phyloP scores from a whole-genome alignment of 352 stramenopile genomes.

The Phytophthora cryptogea region DNA sequence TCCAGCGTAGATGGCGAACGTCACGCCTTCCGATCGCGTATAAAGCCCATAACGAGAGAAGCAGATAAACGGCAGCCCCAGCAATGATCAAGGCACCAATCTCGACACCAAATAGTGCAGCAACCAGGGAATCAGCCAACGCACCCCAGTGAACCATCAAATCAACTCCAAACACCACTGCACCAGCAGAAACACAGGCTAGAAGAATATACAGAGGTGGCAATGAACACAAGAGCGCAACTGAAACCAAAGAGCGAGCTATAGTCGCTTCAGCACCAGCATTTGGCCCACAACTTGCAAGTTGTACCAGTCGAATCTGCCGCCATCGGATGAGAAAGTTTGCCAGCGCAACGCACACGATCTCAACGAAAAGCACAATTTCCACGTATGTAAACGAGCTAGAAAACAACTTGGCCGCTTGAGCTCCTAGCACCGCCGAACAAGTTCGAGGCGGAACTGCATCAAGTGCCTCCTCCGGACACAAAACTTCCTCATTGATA shows the following conservation, averaged over 20 bases:
- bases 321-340: slow-evolving; percentile 65
- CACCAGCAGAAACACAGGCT: slow-evolving; percentile 25
- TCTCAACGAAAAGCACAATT: slow-evolving; percentile 40
- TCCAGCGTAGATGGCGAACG: slow-evolving; percentile 36
- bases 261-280: slow-evolving; percentile 32
- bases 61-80: slow-evolving; percentile 20
- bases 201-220: slow-evolving; percentile 43
- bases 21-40: slow-evolving; percentile 36
- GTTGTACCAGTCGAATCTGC: slow-evolving; percentile 41
- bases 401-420: slow-evolving; percentile 41
- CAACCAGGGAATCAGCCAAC: slow-evolving; percentile 38
- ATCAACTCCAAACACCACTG: slow-evolving; percentile 44
- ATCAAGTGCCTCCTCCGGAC: slow-evolving; percentile 57
- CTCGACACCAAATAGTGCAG: slow-evolving; percentile 48
- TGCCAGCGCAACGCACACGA: slow-evolving; percentile 37
- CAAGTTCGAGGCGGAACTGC: slow-evolving; percentile 43
- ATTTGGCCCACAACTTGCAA: slow-evolving; percentile 22
- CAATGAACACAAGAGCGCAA: slow-evolving; percentile 43
- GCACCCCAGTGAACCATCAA: slow-evolving; percentile 44
- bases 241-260: slow-evolving; percentile 34
- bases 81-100: slow-evolving; percentile 32
- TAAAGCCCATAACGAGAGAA: slow-evolving; percentile 35
- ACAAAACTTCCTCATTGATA: slow-evolving; percentile 37
- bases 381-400: slow-evolving; percentile 47
- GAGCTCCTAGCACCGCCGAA: slow-evolving; percentile 24